These are phyloP conservation scores for Cyclotella atomus DNA, from an alignment of 108 stramenopile genomes.

Conservation along the genomic window DNA sequence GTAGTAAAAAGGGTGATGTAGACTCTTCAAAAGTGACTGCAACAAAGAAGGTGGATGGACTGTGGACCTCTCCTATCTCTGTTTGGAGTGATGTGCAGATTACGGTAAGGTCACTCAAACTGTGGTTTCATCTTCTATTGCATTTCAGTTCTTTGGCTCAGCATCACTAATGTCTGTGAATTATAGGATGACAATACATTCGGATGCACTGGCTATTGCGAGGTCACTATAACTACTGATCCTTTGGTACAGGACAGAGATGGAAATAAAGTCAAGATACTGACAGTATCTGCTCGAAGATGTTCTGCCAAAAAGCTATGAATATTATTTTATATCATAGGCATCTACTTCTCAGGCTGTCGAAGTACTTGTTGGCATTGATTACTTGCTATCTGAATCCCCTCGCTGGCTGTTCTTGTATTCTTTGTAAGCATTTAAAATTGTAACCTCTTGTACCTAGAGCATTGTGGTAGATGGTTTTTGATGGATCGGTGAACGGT, in stretches of 20 bases:
- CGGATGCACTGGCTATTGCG: slow-evolving; percentile 62
- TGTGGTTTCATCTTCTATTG: not conserved
- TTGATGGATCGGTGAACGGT: no score
- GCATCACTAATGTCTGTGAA: not conserved
- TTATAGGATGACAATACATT: slow-evolving; percentile 25
- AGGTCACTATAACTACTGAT: slow-evolving; percentile 47
- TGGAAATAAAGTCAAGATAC: slow-evolving; percentile 68
- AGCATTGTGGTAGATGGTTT: no score
- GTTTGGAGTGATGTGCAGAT: slow-evolving; percentile 63
- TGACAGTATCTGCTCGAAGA: slow-evolving; percentile 51
- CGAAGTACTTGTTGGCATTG: no score
- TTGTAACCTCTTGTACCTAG: no score
- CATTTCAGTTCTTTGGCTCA: not conserved
- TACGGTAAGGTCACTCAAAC: slow-evolving; percentile 1
- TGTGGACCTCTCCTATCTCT: slow-evolving; percentile 60
- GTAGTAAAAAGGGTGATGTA: slow-evolving; percentile 4
- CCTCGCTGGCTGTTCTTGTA: no score
- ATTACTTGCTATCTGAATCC: no score
- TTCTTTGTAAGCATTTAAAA: no score
- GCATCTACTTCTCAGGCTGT: no score
- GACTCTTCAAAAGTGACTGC: slow-evolving; percentile 21
- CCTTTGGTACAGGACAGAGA: slow-evolving; percentile 42
- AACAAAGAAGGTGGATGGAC: slow-evolving; percentile 38
- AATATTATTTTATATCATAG: no score
- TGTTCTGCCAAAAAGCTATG: slow-evolving; percentile 17